Conservation (phyloP, 192 early-diverging fungal species). For the Endogone sp. region DNA sequence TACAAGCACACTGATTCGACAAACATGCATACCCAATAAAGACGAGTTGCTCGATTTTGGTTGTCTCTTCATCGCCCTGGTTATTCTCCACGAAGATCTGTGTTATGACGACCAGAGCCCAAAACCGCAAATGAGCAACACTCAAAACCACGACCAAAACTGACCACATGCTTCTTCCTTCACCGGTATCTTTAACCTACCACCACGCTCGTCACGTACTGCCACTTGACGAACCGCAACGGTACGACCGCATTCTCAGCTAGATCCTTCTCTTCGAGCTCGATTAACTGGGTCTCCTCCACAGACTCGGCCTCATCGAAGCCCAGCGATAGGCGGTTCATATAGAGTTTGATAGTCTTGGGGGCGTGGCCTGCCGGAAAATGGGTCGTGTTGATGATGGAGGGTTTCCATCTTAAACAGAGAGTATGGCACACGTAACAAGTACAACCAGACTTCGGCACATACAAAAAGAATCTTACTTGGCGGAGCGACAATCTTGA, state of each 20-base stretch:
- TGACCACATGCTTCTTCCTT: not conserved
- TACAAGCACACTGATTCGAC: not conserved
- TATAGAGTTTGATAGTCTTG: constrained; percentile 82
- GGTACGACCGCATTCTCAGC: constrained; percentile 61
- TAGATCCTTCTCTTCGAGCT: constrained; percentile 66
- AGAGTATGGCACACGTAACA: too few species aligned
- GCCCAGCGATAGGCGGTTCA: constrained; percentile 73
- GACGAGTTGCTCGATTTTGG: constrained; percentile 71
- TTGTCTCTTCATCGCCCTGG: constrained; percentile 76
- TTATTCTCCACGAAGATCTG: constrained; percentile 87
- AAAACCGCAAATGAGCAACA: not conserved
- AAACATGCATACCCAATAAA: constrained; percentile 63
- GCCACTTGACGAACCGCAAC: constrained; percentile 93
- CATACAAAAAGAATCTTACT: not conserved
- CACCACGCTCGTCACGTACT: constrained; percentile 77
- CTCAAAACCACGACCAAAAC: not conserved
- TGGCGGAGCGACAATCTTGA: constrained; percentile 47
- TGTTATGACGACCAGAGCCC: not conserved
- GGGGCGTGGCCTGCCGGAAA: constrained; percentile 65
- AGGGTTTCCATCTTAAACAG: too few species aligned
- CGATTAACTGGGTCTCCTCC: constrained; percentile 72
- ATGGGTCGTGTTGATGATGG: not conserved
- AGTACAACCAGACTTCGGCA: too few species aligned
- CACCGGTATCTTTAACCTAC: constrained; percentile 36
- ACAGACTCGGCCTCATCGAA: constrained; percentile 86